Evolutionary conservation across 2,329 filamentous ascomycete genomes (phyloP).

Genomic region (Neopestalotiopsis sp.): DNA sequence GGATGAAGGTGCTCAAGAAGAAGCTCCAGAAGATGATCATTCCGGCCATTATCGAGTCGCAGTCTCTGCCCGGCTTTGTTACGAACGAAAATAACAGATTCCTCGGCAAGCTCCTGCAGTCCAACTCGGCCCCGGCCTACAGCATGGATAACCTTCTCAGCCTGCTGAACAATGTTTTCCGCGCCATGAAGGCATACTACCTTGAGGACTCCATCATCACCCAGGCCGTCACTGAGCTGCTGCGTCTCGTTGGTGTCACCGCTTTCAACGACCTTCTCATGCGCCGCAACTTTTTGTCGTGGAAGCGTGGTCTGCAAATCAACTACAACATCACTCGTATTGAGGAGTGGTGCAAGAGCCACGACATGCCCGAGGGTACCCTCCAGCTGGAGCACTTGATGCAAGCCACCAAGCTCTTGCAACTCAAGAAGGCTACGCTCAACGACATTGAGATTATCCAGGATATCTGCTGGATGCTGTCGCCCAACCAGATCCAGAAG

Average conservation of each 20-base stretch:
- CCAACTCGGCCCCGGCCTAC: constrained; percentile 90
- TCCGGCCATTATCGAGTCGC: constrained; percentile 97
- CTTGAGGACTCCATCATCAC: constrained; percentile 95
- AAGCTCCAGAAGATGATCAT: constrained; percentile 99
- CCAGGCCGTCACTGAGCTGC: constrained; percentile 92
- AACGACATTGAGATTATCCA: constrained; percentile 99
- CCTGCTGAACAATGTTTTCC: constrained; percentile 94
- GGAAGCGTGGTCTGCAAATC: constrained; percentile 98
- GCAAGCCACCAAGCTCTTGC: constrained; percentile 98
- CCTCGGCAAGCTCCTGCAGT: constrained; percentile 92
- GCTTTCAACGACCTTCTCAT: constrained; percentile 98
- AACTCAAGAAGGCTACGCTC: constrained; percentile 97
- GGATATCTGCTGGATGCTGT: constrained; percentile 99
- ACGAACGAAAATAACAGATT: constrained; percentile 99
- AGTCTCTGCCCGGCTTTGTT: constrained; percentile 96
- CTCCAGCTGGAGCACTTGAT: constrained; percentile 97
- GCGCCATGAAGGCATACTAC: constrained; percentile 98
- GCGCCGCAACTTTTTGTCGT: constrained; percentile 97
- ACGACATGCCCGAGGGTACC: constrained; percentile 98
- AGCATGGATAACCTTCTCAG: constrained; percentile 99
- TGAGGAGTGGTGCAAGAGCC: constrained; percentile 99
- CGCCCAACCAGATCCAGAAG: constrained; percentile 98
- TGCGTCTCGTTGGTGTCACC: constrained; percentile 92
- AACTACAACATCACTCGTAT: constrained; percentile 99
- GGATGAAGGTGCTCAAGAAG: constrained; percentile 99